Conservation (phyloP, 208 protist genomes). For the Acanthamoeba quina region DNA sequence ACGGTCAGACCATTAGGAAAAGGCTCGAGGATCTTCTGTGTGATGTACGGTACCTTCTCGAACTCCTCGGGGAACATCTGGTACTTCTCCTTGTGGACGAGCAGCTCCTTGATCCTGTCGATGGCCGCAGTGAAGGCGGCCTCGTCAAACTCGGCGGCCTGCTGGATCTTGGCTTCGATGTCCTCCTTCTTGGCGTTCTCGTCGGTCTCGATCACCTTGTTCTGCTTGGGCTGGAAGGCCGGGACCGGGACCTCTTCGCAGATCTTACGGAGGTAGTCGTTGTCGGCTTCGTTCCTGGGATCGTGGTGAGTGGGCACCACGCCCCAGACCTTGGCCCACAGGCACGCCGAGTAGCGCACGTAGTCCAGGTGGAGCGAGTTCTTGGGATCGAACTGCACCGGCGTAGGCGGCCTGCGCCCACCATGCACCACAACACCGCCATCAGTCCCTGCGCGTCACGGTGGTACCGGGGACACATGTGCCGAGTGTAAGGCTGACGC, state of each 20-base stretch:
- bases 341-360: slow-evolving; percentile 89
- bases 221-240: slow-evolving; percentile 67
- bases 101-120: not conserved
- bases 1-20: not conserved
- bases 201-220: slow-evolving; percentile 88
- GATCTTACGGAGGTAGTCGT: slow-evolving; percentile 33
- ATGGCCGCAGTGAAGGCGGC: slow-evolving; percentile 51
- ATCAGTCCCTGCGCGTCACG: not conserved
- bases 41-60: slow-evolving; percentile 76
- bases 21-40: not conserved
- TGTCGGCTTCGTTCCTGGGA: slow-evolving; percentile 20
- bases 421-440: not conserved
- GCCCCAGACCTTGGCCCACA: slow-evolving; percentile 84
- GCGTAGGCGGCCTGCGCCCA: slow-evolving; percentile 82
- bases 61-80: slow-evolving; percentile 63
- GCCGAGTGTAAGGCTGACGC: too few species aligned
- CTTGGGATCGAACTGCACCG: slow-evolving; percentile 89
- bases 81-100: slow-evolving; percentile 23
- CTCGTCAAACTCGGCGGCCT: slow-evolving; percentile 21
- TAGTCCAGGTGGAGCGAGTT: slow-evolving; percentile 89
- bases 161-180: slow-evolving; percentile 1
- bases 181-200: slow-evolving; percentile 86
- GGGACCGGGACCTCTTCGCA: slow-evolving; percentile 48
- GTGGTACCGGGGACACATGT: too few species aligned
- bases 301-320: slow-evolving; percentile 3